Evolutionary conservation across 352 stramenopile genomes (phyloP).

Genomic region (Phytophthora ramorum): DNA sequence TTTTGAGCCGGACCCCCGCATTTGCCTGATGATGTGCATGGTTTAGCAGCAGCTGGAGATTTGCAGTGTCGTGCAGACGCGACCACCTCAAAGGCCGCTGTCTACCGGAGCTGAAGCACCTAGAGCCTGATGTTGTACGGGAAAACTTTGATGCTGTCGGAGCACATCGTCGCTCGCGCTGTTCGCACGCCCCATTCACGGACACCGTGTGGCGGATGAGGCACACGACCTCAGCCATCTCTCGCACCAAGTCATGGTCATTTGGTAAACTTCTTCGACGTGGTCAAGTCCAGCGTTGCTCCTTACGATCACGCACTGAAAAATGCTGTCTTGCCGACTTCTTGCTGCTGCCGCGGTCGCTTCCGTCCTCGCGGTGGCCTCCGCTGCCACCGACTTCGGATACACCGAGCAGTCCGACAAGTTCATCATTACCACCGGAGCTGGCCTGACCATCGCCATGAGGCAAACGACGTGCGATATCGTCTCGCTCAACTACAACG

Average conservation of each 20-base stretch:
- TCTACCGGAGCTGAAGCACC: slow-evolving; percentile 3
- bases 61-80: not conserved
- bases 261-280: slow-evolving; percentile 11
- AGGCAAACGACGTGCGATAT: slow-evolving; percentile 49
- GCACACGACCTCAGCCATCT: not conserved
- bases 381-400: slow-evolving; percentile 36
- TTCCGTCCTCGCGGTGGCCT: slow-evolving; percentile 11
- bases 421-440: slow-evolving; percentile 45
- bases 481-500: slow-evolving; percentile 46
- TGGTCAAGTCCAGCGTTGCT: slow-evolving; percentile 4
- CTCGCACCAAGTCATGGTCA: slow-evolving; percentile 4
- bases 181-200: slow-evolving; percentile 21
- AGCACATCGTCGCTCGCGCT: slow-evolving; percentile 12
- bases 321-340: slow-evolving; percentile 26
- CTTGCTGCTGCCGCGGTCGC: slow-evolving; percentile 13
- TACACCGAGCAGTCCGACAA: slow-evolving; percentile 42
- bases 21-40: not conserved
- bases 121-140: slow-evolving; percentile 26
- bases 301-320: not conserved
- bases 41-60: slow-evolving; percentile 11
- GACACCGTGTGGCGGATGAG: slow-evolving; percentile 20
- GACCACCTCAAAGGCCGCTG: not conserved
- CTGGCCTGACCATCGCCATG: slow-evolving; percentile 43
- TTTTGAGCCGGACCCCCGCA: not conserved
- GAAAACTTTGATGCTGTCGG: slow-evolving; percentile 9